These are phyloP conservation scores for Meira nashicola DNA, from an alignment of 1,284 basidiomycete genomes.

Conservation along the genomic window DNA sequence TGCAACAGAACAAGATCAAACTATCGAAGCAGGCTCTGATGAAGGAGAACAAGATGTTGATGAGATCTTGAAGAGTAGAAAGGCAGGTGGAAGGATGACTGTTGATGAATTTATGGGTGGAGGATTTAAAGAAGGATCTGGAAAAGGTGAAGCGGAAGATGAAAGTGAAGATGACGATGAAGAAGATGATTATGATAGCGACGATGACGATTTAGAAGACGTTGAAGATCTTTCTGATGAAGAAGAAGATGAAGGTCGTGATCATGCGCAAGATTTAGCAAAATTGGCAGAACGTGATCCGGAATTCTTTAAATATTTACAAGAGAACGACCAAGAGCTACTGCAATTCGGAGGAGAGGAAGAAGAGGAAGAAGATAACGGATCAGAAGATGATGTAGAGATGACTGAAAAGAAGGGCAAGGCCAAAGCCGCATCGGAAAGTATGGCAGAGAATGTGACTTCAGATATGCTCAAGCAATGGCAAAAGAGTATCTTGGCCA, in stretches of 20 bases:
- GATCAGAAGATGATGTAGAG: slow-evolving; percentile 25
- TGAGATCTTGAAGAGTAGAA: slow-evolving; percentile 19
- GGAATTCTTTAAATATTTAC: slow-evolving; percentile 95
- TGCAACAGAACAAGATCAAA: slow-evolving; percentile 16
- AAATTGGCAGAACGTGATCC: slow-evolving; percentile 91
- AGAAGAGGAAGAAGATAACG: slow-evolving; percentile 51
- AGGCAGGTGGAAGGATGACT: slow-evolving; percentile 25
- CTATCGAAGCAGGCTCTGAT: slow-evolving; percentile 9
- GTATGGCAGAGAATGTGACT: slow-evolving; percentile 60
- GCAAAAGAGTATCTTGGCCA: slow-evolving; percentile 85
- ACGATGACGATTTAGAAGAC: slow-evolving; percentile 33
- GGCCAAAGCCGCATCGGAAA: slow-evolving; percentile 6
- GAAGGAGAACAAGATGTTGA: slow-evolving; percentile 15
- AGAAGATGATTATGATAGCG: slow-evolving; percentile 22
- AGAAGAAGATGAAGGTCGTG: slow-evolving; percentile 25
- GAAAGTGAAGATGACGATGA: slow-evolving; percentile 34
- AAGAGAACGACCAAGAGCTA: slow-evolving; percentile 88
- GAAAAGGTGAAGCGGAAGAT: slow-evolving; percentile 22
- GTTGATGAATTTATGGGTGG: slow-evolving; percentile 51
- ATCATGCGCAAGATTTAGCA: slow-evolving; percentile 75
- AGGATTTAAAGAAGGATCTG: slow-evolving; percentile 37
- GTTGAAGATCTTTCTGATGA: slow-evolving; percentile 33
- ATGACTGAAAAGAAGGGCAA: slow-evolving; percentile 15
- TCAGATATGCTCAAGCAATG: slow-evolving; percentile 71
- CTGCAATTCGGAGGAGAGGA: slow-evolving; percentile 64